Base-by-base conservation (phyloP, 2,329 filamentous ascomycete species). In the Mycocentrospora acerina region DNA sequence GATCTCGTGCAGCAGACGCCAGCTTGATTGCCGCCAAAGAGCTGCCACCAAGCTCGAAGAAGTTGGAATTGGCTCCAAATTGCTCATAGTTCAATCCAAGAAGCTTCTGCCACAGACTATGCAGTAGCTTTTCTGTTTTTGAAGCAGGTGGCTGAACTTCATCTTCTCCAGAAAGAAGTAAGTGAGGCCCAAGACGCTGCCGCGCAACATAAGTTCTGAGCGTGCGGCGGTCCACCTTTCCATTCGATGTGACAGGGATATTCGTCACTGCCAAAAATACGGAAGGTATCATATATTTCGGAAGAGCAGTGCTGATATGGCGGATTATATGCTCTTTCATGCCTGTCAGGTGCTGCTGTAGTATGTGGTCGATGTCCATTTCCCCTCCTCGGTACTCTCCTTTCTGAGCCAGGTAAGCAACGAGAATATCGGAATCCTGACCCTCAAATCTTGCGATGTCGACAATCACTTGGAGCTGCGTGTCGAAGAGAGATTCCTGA, bases 11-110 rank as follows among this genome's bases (percentile, higher is more conserved):
- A 5, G 31, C 31, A 25, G 29, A 19, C 15, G 30, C 22, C 15
- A 39, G 15, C 30, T 29, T 32, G 16, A 33, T 33, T 14, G 36
- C 29, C 29, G 24, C 26, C 22, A 39, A 16, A 12, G 36, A 39
- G 24, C 17, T 29, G 13, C 29, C 36, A 28, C 36, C 29, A 33
- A 39, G 36, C 29, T 32, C 29, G 36, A 39, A 39, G 29, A 39
- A 39, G 16, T 33, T 14, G n/a, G 22, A 15, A 4, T 33, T 33
- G n/a, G 16, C 17, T 22, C 36, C 36, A n/a, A 39, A 24, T 22
- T 33, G 19, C 31, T 22, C 12, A 12, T 19, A 15, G 11, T 39
- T 18, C 7, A 39, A 14, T 16, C 30, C 29, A 14, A 39, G 29
- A 29, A 32, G 10, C 15, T 29, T 24, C n/a, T 22, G 19, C 31